Base-by-base conservation (phyloP, 2,329 filamentous ascomycete genomes). In the Sclerotinia glacialis region DNA sequence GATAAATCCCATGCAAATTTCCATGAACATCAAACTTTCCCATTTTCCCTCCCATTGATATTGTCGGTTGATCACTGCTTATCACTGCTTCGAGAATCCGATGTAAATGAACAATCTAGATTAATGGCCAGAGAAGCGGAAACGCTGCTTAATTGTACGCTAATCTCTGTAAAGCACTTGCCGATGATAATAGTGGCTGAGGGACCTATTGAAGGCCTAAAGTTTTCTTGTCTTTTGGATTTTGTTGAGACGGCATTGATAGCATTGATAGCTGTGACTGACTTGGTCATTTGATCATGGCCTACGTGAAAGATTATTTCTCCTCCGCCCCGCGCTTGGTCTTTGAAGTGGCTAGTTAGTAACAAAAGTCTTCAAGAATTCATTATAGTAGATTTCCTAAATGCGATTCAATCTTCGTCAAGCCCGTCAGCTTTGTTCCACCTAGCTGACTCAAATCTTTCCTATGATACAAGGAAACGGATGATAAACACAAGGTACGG, bases 401-500 rank as follows among this genome's bases (percentile, higher is more conserved):
- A n/a, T 53, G 28, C 50, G 18, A 53, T 8, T 42, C 12, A n/a
- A n/a, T n/a, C n/a, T n/a, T n/a, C n/a, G n/a, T n/a, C n/a, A n/a
- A n/a, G n/a, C n/a, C n/a, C n/a, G 42, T 56, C 49, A 55, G 46
- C 59, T 49, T 63, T 23, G 28, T 21, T 54, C 37, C 23, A 64
- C 8, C 52, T n/a, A 56, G 50, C 50, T 49, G 62, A 64, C 37
- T 64, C 62, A 64, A 28, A 34, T 21, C 9, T 63, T 16, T 53
- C 11, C 11, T 9, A 40, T 47, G 31, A 54, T 55, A 16, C 11
- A 28, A 16, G 47, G 5, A 44, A 40, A 31, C 23, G 21, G 23
- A 21, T 26, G 46, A 63, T 53, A 40, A 26, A 42, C 34, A 44
- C 34, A n/a, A 37, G 58, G 21, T 28, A 47, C 26, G n/a, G 42